Evolutionary conservation across 345 rosid genomes (phyloP).

Genomic region (Passiflora organensis): DNA sequence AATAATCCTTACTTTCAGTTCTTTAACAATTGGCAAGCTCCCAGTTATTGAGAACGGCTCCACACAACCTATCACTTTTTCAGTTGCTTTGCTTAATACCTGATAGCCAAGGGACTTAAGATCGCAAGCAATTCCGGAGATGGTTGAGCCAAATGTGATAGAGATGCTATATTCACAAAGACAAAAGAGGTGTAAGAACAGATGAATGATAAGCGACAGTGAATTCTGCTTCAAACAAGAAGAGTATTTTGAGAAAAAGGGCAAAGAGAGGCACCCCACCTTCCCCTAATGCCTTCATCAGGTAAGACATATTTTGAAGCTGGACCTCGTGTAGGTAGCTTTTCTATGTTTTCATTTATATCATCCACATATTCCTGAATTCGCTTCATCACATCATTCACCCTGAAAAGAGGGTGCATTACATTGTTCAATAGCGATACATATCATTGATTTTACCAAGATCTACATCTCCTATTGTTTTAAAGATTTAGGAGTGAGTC

Average conservation of each 20-base stretch:
- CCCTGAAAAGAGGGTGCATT: too few relatives aligned
- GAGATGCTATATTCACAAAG: constrained; percentile 41
- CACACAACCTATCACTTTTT: constrained; percentile 83
- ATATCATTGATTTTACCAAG: too few relatives aligned
- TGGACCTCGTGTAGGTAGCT: constrained; percentile 69
- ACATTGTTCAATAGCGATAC: too few relatives aligned
- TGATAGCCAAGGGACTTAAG: constrained; percentile 87
- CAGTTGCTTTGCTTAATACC: constrained; percentile 79
- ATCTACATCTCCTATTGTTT: too few relatives aligned
- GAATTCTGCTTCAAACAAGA: not conserved
- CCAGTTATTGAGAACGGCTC: constrained; percentile 96
- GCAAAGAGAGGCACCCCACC: constrained; percentile 37
- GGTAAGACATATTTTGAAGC: constrained; percentile 81
- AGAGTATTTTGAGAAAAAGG: not conserved
- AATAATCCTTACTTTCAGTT: constrained; percentile 53
- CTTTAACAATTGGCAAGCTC: constrained; percentile 85
- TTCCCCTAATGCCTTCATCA: constrained; percentile 76
- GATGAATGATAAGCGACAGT: not conserved
- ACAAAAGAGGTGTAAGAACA: not conserved
- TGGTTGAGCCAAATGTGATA: constrained; percentile 69
- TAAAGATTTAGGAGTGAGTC: too few relatives aligned
- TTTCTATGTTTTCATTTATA: constrained; percentile 67
- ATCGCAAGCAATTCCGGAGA: constrained; percentile 84
- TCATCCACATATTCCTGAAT: constrained; percentile 77
- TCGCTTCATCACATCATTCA: constrained; percentile 60